Base-by-base conservation (phyloP, 805 yeast species). In the Yarrowia osloensis region DNA sequence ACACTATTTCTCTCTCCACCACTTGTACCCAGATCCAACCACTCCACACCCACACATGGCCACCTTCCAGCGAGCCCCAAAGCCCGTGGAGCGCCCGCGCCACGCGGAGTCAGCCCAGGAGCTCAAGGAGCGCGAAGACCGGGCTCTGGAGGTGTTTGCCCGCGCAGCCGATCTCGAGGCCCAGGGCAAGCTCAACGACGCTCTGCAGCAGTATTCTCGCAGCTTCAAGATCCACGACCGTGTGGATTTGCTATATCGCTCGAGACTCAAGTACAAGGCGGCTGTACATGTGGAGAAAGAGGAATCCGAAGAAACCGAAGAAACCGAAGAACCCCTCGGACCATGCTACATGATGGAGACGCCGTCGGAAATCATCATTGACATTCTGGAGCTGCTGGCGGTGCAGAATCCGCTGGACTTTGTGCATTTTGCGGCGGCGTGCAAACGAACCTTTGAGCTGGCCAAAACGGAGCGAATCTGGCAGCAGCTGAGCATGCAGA, bases 401-500 rank as follows among this genome's bases (percentile, higher is more conserved):
- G 19, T 57, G 28, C 28, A 57, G 11, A 57, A 57, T 49, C 28
- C 63, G 12, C 63, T 33, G 47, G 63, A 57, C 28, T 57, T 57
- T 21, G 63, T 57, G 49, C 47, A 57, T 40, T 57, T 57, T 29
- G 26, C 63, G 11, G 49, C 63, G 4, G 9, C 63, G 19, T 57
- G 63, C 19, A 57, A 40, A n/a, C 24, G 63, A 39, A 22, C 40
- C 2, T 40, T 40, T 37, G 49, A 57, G 13, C 19, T 57, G 11
- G 37, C 49, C 26, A 26, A 29, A 24, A 57, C 63, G 3, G 63
- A 57, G 17, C 47, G 63, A 7, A 57, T 57, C 40, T 57, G 63
- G 63, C 63, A 57, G 28, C 63, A 57, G 21, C 49, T 57, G 63
- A 57, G 63, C 49, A 57, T 57, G 63, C 8, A 19, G 63, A 57